Evolutionary conservation across 2,329 filamentous ascomycete species (phyloP).

Genomic region (Alternaria sp.): DNA sequence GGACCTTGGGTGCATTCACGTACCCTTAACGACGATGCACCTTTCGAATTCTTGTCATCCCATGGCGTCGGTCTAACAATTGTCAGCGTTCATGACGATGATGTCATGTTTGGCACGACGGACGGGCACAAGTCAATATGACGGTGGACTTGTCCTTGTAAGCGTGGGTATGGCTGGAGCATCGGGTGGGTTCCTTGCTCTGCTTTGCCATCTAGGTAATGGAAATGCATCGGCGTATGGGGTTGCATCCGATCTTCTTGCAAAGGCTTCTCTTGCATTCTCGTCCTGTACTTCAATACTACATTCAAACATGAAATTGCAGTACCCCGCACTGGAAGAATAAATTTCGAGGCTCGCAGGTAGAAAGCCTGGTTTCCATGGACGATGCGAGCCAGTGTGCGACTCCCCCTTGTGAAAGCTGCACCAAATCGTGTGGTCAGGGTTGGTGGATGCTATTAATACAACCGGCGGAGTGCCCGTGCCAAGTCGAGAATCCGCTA

Average conservation of each 20-base stretch:
- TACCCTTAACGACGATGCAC: neutral
- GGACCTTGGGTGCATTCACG: neutral
- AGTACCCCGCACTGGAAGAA: constrained; percentile 3
- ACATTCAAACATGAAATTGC: constrained; percentile 9
- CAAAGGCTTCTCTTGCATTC: constrained; percentile 16
- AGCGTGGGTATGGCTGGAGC: constrained; percentile 3
- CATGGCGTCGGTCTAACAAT: constrained; percentile 8
- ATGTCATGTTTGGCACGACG: constrained; percentile 8
- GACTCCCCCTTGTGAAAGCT: no score
- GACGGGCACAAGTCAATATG: constrained; percentile 2
- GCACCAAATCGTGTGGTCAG: neutral
- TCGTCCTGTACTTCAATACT: constrained; percentile 22
- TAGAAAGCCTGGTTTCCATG: constrained; percentile 4
- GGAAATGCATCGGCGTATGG: constrained; percentile 26
- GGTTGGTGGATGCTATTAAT: constrained; percentile 1
- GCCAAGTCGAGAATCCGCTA: constrained; percentile 9
- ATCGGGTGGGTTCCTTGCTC: constrained; percentile 15
- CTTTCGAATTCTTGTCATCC: constrained; percentile 11
- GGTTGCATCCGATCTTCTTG: constrained; percentile 20
- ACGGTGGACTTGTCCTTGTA: constrained; percentile 12
- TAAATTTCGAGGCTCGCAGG: constrained; percentile 7
- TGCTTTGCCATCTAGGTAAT: constrained; percentile 13
- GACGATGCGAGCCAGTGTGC: neutral
- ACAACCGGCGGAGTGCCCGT: neutral
- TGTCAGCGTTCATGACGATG: constrained; percentile 7